Evolutionary conservation across 1,284 basidiomycete genomes (phyloP).

Genomic region (Ceratobasidium sp.): DNA sequence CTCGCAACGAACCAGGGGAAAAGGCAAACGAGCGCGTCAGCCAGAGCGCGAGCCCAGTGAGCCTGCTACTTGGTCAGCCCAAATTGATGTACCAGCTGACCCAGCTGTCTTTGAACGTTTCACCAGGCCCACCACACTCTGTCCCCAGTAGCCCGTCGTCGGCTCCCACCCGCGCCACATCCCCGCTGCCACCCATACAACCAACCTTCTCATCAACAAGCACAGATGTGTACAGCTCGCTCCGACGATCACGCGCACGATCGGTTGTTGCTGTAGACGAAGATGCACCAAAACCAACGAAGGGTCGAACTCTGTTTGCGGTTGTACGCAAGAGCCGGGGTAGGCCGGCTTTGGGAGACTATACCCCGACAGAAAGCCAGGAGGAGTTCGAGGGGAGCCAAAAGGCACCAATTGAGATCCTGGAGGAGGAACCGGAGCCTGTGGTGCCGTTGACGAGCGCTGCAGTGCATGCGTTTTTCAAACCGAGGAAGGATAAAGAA

Average conservation of each 20-base stretch:
- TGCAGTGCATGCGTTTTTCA: slow-evolving; percentile 34
- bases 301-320: not conserved
- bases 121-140: not conserved
- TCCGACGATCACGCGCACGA: slow-evolving; percentile 12
- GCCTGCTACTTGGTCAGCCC: not conserved
- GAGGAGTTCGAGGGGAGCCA: slow-evolving; percentile 10
- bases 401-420: slow-evolving; percentile 33
- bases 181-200: not conserved
- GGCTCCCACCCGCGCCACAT: slow-evolving; percentile 23
- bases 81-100: not conserved
- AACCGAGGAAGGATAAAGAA: slow-evolving; percentile 12
- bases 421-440: slow-evolving; percentile 7
- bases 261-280: not conserved
- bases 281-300: not conserved
- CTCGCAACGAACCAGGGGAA: not conserved
- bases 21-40: slow-evolving; percentile 13
- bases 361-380: not conserved
- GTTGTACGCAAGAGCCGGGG: slow-evolving; percentile 4
- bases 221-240: not conserved
- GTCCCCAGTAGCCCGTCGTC: slow-evolving; percentile 11
- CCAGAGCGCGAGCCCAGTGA: not conserved
- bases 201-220: not conserved
- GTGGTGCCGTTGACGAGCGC: not conserved
- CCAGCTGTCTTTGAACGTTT: not conserved
- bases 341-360: not conserved